These are phyloP conservation scores for Monilinia fructicola DNA, from an alignment of 2,329 filamentous ascomycete species.

Conservation along the genomic window DNA sequence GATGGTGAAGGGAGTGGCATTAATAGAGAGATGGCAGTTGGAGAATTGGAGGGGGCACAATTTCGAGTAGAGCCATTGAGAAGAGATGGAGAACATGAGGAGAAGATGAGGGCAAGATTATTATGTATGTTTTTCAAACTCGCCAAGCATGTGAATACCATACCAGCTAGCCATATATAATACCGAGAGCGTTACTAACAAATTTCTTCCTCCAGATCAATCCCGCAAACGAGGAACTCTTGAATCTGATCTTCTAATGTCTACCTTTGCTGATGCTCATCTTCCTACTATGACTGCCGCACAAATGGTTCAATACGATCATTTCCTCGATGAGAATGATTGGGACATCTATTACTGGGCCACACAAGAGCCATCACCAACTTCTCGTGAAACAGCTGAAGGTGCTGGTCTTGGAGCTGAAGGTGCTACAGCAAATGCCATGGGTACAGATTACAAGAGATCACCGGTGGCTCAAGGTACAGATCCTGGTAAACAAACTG, in stretches of 20 bases:
- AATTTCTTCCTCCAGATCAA: slow-evolving; percentile 65
- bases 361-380: slow-evolving; percentile 72
- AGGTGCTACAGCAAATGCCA: slow-evolving; percentile 23
- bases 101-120: slow-evolving; percentile 86
- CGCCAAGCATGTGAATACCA: neutral
- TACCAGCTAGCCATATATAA: neutral
- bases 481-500: slow-evolving; percentile 24
- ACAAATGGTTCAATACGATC: slow-evolving; percentile 82
- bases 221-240: slow-evolving; percentile 94
- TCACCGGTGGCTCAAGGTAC: slow-evolving; percentile 34
- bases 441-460: slow-evolving; percentile 18
- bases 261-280: slow-evolving; percentile 84
- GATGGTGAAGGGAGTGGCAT: slow-evolving; percentile 47
- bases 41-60: slow-evolving; percentile 80
- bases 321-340: slow-evolving; percentile 97
- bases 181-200: slow-evolving; percentile 20
- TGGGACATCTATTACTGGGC: slow-evolving; percentile 99
- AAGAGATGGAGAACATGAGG: slow-evolving; percentile 76
- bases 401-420: slow-evolving; percentile 46
- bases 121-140: slow-evolving; percentile 49
- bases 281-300: slow-evolving; percentile 69
- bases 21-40: slow-evolving; percentile 68
- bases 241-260: slow-evolving; percentile 92
- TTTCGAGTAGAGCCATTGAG: slow-evolving; percentile 91
- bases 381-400: slow-evolving; percentile 57